phyloP scores from a whole-genome alignment of 257 asterid genomes.

The Scutellaria barbata region DNA sequence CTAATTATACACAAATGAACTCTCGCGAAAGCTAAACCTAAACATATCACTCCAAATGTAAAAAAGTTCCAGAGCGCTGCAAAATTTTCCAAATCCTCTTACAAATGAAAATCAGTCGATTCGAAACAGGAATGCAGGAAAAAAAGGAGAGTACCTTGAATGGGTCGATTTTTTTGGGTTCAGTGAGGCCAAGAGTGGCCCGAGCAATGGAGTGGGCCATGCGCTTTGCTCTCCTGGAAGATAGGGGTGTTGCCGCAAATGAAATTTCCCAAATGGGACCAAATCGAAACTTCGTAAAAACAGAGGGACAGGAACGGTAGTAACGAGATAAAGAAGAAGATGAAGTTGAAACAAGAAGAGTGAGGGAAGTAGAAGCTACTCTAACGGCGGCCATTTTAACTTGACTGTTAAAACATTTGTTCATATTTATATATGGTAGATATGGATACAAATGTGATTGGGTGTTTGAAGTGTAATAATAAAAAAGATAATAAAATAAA shows the following conservation, averaged over 20 bases:
- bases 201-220: constrained; percentile 61
- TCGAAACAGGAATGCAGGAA: neutral
- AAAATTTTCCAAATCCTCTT: neutral
- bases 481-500: too few relatives aligned
- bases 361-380: constrained; percentile 43
- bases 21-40: neutral
- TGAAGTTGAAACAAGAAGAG: constrained; percentile 45
- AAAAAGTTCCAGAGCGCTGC: neutral
- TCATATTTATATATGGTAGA: constrained; percentile 35
- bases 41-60: constrained; percentile 5
- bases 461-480: too few relatives aligned
- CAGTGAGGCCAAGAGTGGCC: constrained; percentile 66
- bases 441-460: neutral
- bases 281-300: constrained; percentile 43
- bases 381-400: constrained; percentile 58
- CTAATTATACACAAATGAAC: neutral
- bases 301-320: constrained; percentile 42
- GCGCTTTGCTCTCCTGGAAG: constrained; percentile 45
- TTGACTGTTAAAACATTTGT: neutral
- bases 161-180: constrained; percentile 48
- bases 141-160: constrained; percentile 43
- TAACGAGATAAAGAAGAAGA: constrained; percentile 35
- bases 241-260: constrained; percentile 28
- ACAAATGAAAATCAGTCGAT: constrained; percentile 7
- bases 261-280: constrained; percentile 39